These are phyloP conservation scores for Alopecurus myosuroides DNA, from an alignment of 176 grass and related monocot species.

Conservation along the genomic window DNA sequence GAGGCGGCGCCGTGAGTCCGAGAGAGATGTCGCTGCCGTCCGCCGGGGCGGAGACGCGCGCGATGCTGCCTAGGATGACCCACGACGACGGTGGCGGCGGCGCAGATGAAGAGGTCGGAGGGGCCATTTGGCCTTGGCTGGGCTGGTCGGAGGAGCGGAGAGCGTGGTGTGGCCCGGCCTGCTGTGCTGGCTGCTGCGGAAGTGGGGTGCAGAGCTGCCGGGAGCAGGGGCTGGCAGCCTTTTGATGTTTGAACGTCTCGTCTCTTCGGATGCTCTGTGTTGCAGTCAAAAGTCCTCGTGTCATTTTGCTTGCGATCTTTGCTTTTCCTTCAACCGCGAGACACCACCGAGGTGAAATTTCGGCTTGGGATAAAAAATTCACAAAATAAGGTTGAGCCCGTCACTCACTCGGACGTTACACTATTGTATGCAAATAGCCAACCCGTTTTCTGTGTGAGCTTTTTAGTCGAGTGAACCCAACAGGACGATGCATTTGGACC, in stretches of 20 bases:
- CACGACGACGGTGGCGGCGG: not conserved
- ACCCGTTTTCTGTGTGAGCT: no score
- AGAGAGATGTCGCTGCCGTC: not conserved
- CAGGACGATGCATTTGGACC: no score
- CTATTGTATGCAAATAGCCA: no score
- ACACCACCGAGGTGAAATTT: no score
- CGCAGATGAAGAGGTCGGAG: not conserved
- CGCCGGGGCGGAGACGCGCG: not conserved
- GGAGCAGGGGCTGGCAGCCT: not conserved
- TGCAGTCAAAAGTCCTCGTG: not conserved
- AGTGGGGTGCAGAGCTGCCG: not conserved
- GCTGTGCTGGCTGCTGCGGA: no score
- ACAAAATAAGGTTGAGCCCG: no score
- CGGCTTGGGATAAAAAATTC: no score
- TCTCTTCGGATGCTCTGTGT: not conserved
- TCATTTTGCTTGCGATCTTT: not conserved
- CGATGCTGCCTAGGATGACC: slow-evolving; percentile 18
- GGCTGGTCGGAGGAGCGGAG: not conserved
- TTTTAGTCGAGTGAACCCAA: no score
- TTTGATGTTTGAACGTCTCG: not conserved
- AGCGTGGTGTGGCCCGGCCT: not conserved
- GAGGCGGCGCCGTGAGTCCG: not conserved
- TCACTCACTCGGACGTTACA: no score
- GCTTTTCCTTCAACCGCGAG: not conserved
- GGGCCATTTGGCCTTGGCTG: not conserved